Evolutionary conservation across 371 early-diverging fungal genomes (phyloP).

Genomic region (Rhizopus sp.): DNA sequence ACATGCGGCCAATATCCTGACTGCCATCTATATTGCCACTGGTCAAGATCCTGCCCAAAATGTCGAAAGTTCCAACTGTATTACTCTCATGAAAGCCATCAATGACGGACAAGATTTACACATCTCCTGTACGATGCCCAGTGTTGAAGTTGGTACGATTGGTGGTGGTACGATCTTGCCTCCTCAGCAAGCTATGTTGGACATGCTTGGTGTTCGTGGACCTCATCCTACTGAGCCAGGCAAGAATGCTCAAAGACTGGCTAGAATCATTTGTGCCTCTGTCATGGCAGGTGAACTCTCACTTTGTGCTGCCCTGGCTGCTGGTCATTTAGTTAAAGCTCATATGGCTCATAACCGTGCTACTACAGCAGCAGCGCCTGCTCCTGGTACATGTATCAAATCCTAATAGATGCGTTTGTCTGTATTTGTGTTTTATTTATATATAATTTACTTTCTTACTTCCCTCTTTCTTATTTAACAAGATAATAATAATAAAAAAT

Average conservation of each 20-base stretch:
- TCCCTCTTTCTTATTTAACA: no score
- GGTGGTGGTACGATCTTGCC: slow-evolving; percentile 94
- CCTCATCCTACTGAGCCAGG: slow-evolving; percentile 85
- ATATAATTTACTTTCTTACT: neutral
- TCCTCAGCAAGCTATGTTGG: slow-evolving; percentile 89
- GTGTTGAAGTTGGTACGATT: slow-evolving; percentile 94
- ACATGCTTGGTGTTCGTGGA: slow-evolving; percentile 89
- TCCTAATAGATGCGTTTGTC: slow-evolving; percentile 10
- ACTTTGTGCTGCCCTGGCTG: slow-evolving; percentile 82
- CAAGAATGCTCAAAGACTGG: slow-evolving; percentile 85
- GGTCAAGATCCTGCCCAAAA: slow-evolving; percentile 98
- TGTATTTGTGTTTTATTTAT: slow-evolving; percentile 2
- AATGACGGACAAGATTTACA: slow-evolving; percentile 78
- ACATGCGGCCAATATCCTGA: slow-evolving; percentile 95
- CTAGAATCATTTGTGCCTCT: slow-evolving; percentile 87
- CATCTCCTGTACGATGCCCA: slow-evolving; percentile 94
- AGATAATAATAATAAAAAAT: no score
- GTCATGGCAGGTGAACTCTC: slow-evolving; percentile 98
- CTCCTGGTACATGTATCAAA: slow-evolving; percentile 25
- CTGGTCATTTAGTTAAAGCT: slow-evolving; percentile 83
- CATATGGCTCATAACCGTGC: slow-evolving; percentile 87
- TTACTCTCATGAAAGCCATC: slow-evolving; percentile 92
- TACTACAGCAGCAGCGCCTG: slow-evolving; percentile 23
- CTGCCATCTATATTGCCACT: slow-evolving; percentile 93
- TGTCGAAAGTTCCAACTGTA: slow-evolving; percentile 94